phyloP scores from a whole-genome alignment of 257 asterid species.

The Thymus mandschuricus region DNA sequence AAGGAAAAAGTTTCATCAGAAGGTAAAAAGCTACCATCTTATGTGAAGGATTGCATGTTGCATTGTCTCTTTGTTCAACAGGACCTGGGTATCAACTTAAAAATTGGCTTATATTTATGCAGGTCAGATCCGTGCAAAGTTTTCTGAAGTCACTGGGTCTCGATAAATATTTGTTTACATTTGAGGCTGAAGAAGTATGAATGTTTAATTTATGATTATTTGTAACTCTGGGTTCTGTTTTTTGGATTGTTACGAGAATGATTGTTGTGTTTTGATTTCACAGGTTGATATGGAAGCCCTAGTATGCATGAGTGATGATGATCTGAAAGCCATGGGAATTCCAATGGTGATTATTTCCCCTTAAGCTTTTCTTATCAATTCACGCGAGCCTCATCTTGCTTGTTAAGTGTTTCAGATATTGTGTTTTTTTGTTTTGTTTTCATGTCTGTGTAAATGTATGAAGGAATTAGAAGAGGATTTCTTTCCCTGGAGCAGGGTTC shows the following conservation, averaged over 20 bases:
- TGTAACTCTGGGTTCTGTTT: neutral
- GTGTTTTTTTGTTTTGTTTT: neutral
- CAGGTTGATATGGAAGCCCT: slow-evolving; percentile 99
- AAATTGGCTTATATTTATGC: slow-evolving; percentile 38
- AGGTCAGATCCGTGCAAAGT: slow-evolving; percentile 80
- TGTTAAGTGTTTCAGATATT: neutral
- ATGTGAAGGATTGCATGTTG: neutral
- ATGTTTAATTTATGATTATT: neutral
- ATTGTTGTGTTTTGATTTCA: slow-evolving; percentile 28
- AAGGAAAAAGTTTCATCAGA: slow-evolving; percentile 61
- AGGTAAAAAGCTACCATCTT: slow-evolving; percentile 45
- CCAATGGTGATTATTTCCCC: slow-evolving; percentile 74
- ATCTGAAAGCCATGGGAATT: slow-evolving; percentile 94
- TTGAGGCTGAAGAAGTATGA: slow-evolving; percentile 98
- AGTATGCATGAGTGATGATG: slow-evolving; percentile 92
- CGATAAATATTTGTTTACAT: slow-evolving; percentile 80
- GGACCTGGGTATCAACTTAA: slow-evolving; percentile 1
- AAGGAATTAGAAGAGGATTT: slow-evolving; percentile 11
- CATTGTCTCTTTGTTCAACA: neutral
- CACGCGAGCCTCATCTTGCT: neutral
- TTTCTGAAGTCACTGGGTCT: slow-evolving; percentile 87
- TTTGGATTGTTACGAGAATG: slow-evolving; percentile 15
- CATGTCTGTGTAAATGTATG: neutral
- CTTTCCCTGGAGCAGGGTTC: slow-evolving; percentile 2
- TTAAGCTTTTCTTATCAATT: slow-evolving; percentile 4